A percentile compares a stretch with the other conserved stretches of the same genome.
Conservation (phyloP, 2,329 filamentous ascomycete species). For the Penicillium decumbens region DNA sequence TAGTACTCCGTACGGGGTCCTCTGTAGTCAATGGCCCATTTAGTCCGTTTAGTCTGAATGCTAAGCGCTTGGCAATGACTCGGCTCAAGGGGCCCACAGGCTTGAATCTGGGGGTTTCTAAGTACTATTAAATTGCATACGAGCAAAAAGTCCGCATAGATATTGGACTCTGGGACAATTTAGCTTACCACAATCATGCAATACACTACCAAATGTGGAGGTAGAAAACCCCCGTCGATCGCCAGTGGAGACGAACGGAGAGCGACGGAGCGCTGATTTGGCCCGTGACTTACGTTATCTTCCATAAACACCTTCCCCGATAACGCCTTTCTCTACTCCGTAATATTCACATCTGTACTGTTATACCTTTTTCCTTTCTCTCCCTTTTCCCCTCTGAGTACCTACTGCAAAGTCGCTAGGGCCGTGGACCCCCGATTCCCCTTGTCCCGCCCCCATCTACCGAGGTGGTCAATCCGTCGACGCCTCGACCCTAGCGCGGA, state of each 20-base stretch:
- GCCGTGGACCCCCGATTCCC: not conserved
- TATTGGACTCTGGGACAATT: not conserved
- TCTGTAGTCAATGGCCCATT: not conserved
- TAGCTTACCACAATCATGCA: not conserved
- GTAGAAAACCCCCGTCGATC: not conserved
- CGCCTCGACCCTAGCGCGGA: not conserved
- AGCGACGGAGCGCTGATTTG: constrained; percentile 9
- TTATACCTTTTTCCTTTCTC: no score
- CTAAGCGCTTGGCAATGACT: not conserved
- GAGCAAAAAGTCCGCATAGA: not conserved
- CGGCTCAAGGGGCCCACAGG: not conserved
- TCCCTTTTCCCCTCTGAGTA: not conserved
- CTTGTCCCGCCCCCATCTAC: not conserved
- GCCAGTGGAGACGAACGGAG: not conserved
- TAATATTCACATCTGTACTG: not conserved
- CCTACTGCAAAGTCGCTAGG: not conserved
- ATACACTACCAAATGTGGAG: not conserved
- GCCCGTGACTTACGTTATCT: constrained; percentile 18
- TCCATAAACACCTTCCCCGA: constrained; percentile 13
- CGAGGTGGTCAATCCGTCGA: not conserved
- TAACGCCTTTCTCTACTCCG: constrained; percentile 1
- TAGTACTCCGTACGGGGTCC: not conserved
- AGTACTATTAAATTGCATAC: not conserved
- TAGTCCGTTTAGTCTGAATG: not conserved
- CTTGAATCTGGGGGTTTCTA: not conserved